Conservation (phyloP, 2,329 filamentous ascomycete genomes). For the Microdochium nivale region DNA sequence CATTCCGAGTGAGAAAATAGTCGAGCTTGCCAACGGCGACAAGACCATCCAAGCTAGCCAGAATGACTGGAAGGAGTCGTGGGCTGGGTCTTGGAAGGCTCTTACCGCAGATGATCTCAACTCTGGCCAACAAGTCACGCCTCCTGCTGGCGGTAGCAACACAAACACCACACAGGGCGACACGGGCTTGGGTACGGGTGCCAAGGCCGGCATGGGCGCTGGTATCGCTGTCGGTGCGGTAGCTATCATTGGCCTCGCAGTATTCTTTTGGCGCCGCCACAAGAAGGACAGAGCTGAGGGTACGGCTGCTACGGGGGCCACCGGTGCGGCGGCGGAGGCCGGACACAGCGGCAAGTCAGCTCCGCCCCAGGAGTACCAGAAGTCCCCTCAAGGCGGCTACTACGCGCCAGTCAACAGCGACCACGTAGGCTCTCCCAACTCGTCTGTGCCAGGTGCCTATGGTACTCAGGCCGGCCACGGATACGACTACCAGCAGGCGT, state of each 20-base stretch:
- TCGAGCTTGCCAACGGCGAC: conserved; percentile 10
- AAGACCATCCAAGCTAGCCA: conserved; percentile 12
- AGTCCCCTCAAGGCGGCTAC: neutral
- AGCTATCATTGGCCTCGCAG: conserved; percentile 11
- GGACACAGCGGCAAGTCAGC: neutral
- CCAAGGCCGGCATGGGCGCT: conserved; percentile 24
- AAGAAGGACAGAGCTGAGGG: conserved; percentile 4
- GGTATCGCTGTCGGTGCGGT: conserved; percentile 18
- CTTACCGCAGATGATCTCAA: conserved; percentile 11
- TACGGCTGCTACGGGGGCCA: conserved; percentile 1
- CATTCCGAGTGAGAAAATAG: conserved; percentile 12
- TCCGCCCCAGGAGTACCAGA: neutral
- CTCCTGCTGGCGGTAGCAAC: conserved; percentile 4
- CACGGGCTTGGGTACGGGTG: conserved; percentile 17
- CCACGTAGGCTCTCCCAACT: neutral
- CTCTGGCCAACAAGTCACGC: conserved; percentile 4
- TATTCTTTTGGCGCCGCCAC: conserved; percentile 18
- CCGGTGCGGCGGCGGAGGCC: neutral
- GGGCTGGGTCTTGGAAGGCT: conserved; percentile 19
- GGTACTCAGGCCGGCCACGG: neutral
- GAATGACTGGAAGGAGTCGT: conserved; percentile 23
- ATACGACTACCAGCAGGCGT: neutral
- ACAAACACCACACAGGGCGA: neutral
- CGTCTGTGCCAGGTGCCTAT: neutral
- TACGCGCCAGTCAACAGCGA: neutral